Percentiles rank a stretch among this genome's conserved stretches.
phyloP scores from a whole-genome alignment of 2,329 filamentous ascomycete genomes.

The Rhynchosporium agropyri region DNA sequence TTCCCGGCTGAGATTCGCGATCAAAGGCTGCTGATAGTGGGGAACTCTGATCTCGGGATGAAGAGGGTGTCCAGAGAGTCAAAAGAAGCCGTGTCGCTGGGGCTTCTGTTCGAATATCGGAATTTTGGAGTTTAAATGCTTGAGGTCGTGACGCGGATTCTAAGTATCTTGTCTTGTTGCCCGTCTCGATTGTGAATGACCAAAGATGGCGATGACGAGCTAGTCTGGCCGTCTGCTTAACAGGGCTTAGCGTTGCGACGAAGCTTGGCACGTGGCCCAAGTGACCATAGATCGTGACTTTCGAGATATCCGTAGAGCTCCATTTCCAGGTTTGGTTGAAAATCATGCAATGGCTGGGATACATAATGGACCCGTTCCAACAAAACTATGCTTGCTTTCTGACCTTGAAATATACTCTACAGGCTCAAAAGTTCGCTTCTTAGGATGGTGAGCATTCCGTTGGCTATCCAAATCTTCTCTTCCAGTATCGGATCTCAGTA shows the following conservation, averaged over 20 bases:
- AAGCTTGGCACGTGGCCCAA: slow-evolving; percentile 17
- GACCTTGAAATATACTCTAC: slow-evolving; percentile 33
- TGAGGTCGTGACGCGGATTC: slow-evolving; percentile 23
- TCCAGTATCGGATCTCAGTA: background rate
- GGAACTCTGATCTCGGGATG: slow-evolving; percentile 28
- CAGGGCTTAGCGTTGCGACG: slow-evolving; percentile 23
- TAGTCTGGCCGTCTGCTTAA: slow-evolving; percentile 16
- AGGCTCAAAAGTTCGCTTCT: slow-evolving; percentile 80
- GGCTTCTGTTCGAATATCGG: background rate
- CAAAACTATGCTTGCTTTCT: slow-evolving; percentile 37
- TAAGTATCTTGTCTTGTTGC: slow-evolving; percentile 27
- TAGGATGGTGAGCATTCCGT: slow-evolving; percentile 75
- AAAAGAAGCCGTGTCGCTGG: slow-evolving; percentile 11
- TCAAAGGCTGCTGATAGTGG: slow-evolving; percentile 36
- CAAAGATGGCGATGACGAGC: slow-evolving; percentile 34
- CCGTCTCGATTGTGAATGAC: slow-evolving; percentile 30
- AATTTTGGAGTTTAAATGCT: slow-evolving; percentile 3
- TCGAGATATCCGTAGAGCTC: background rate
- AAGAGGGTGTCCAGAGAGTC: slow-evolving; percentile 19
- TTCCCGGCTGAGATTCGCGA: slow-evolving; percentile 24
- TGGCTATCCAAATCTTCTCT: background rate
- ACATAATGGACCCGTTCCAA: slow-evolving; percentile 39
- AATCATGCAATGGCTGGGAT: slow-evolving; percentile 27
- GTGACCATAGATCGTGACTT: background rate
- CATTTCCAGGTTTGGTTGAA: background rate